Evolutionary conservation across 129 eudicot genomes (phyloP).

Genomic region (Escallonia herrerae): DNA sequence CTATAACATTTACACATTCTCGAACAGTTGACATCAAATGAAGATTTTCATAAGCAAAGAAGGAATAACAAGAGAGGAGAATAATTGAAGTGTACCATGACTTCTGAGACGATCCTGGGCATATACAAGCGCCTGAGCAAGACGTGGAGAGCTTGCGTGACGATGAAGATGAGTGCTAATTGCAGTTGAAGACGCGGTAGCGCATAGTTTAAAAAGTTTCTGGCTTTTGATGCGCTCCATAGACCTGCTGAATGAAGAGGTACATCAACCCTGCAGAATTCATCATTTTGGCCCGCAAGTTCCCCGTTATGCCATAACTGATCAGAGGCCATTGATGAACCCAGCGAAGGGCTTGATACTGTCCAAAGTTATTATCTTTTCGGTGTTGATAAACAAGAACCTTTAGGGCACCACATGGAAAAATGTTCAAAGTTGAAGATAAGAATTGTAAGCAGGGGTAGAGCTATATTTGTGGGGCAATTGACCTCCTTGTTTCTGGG

Average conservation of each 20-base stretch:
- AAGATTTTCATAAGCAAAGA: too few relatives aligned
- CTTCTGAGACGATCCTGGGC: constrained; percentile 32
- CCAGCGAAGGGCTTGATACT: too few relatives aligned
- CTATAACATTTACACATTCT: too few relatives aligned
- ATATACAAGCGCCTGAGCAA: constrained; percentile 24
- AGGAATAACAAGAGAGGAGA: neutral
- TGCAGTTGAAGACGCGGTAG: constrained; percentile 31
- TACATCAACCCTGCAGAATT: constrained; percentile 11
- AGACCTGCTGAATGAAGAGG: constrained; percentile 18
- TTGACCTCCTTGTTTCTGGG: too few relatives aligned
- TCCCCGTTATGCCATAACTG: neutral
- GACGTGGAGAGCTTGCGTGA: constrained; percentile 28
- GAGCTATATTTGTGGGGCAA: too few relatives aligned
- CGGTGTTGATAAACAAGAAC: too few relatives aligned
- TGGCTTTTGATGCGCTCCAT: neutral
- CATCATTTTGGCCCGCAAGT: neutral
- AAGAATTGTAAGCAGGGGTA: too few relatives aligned
- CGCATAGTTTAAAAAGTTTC: constrained; percentile 1
- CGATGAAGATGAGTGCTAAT: constrained; percentile 20
- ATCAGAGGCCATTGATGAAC: too few relatives aligned
- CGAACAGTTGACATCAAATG: too few relatives aligned
- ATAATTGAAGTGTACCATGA: constrained; percentile 14
- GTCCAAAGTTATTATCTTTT: too few relatives aligned
- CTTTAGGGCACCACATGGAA: too few relatives aligned
- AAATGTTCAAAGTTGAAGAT: too few relatives aligned